These are phyloP conservation scores for Hanseniaspora taiwanica DNA, from an alignment of 805 yeast species.

Conservation along the genomic window DNA sequence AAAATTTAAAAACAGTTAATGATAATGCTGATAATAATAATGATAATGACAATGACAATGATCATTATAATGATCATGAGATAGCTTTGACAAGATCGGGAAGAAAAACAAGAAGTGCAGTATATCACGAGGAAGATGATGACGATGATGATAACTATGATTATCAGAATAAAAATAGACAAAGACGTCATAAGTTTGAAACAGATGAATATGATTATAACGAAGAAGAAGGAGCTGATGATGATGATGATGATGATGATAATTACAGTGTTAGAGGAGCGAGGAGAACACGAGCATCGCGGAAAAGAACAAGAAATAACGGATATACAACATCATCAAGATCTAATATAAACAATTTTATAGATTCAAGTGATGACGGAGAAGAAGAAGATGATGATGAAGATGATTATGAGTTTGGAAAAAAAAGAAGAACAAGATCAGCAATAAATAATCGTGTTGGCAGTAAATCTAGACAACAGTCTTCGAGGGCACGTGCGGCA, in stretches of 20 bases:
- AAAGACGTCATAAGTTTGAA: slow-evolving; percentile 42
- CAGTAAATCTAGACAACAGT: too few relatives aligned
- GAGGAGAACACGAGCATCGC: background rate
- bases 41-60: slow-evolving; percentile 1
- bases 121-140: slow-evolving; percentile 1
- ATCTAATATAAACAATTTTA: background rate
- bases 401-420: slow-evolving; percentile 7
- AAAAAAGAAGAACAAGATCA: slow-evolving; percentile 10
- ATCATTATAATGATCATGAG: background rate
- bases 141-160: slow-evolving; percentile 5
- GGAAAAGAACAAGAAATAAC: background rate
- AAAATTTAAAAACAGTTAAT: background rate
- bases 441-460: slow-evolving; percentile 12
- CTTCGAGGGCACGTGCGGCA: background rate
- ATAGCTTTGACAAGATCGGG: background rate
- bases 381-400: slow-evolving; percentile 11
- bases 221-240: slow-evolving; percentile 6
- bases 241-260: slow-evolving; percentile 13
- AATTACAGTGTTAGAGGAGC: slow-evolving; percentile 1
- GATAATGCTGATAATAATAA: background rate
- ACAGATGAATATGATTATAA: slow-evolving; percentile 4
- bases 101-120: background rate
- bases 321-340: background rate
- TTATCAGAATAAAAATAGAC: slow-evolving; percentile 18
- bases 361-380: slow-evolving; percentile 7